Evolutionary conservation across 2,329 filamentous ascomycete species (phyloP), one percentile per base, ranked within the genome.

Genomic region (Coniochaeta hoffmannii): DNA sequence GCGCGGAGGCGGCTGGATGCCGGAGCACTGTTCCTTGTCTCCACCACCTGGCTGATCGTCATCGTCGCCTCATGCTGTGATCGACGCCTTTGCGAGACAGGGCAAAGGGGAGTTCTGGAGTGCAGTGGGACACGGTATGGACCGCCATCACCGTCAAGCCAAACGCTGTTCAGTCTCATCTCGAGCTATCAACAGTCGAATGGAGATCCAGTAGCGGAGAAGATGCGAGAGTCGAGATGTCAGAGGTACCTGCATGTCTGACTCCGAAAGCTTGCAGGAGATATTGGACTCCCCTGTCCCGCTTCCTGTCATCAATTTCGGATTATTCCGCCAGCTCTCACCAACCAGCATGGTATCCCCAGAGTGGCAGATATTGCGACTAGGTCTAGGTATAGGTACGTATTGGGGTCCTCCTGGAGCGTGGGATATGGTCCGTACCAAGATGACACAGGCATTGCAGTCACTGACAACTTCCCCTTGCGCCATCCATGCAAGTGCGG

Each of bases 1-100:
- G n/a, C n/a, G 41, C 22, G 15, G 17, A n/a, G 17, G 31, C 49
- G 26, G 31, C 26, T 7, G 3, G 19, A 38, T 7, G 30, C 12
- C 30, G 41, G 30, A 31, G 26, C 46, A 5, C 15, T 9, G 7
- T 31, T 17, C 12, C n/a, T 15, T 31, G 28, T 51, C 31, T 28
- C 31, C 31, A 34, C 31, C 28, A 30, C 26, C 46, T 26, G 44
- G n/a, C 22, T 49, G 44, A 30, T 4, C 22, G 24, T 50, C 26
- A 34, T 19, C n/a, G n/a, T n/a, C n/a, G n/a, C n/a, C n/a, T n/a
- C 28, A 34, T 19, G 30, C 49, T n/a, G 49, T 32, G 49, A 51
- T 51, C 49, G 49, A 34, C 49, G 31, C 49, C 41, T 46, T 51
- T 9, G 28, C 49, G 49, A 51, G 49, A 51, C 49, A 31, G 19